phyloP scores from a whole-genome alignment of 805 yeast genomes.

The Starmerella bacillaris region DNA sequence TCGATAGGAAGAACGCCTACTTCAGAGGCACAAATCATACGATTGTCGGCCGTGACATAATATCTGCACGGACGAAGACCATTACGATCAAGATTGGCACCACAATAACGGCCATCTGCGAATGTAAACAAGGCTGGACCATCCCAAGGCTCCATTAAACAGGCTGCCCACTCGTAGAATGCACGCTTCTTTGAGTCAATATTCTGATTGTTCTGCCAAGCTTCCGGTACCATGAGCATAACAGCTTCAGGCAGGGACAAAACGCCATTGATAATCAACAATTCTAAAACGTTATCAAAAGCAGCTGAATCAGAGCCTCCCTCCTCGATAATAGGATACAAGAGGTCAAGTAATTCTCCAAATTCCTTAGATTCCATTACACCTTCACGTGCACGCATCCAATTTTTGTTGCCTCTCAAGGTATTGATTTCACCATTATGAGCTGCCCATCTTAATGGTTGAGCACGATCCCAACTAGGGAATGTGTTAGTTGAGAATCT shows the following conservation, averaged over 20 bases:
- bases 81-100: conserved; percentile 93
- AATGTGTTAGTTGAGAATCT: conserved; percentile 95
- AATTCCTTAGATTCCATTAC: conserved; percentile 74
- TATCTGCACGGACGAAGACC: conserved; percentile 97
- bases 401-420: conserved; percentile 89
- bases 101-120: conserved; percentile 94
- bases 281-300: conserved; percentile 83
- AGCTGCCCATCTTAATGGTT: conserved; percentile 91
- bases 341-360: conserved; percentile 77
- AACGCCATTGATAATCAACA: conserved; percentile 80
- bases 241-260: conserved; percentile 89
- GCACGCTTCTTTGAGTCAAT: conserved; percentile 89
- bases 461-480: conserved; percentile 99
- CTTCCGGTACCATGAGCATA: conserved; percentile 93
- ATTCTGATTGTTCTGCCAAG: conserved; percentile 74
- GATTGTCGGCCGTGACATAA: conserved; percentile 83
- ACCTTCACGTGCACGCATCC: conserved; percentile 99
- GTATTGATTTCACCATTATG: conserved; percentile 98
- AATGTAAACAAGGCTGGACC: conserved; percentile 96
- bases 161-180: conserved; percentile 97
- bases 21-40: conserved; percentile 94
- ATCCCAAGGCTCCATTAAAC: conserved; percentile 99
- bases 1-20: conserved; percentile 91
- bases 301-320: conserved; percentile 99
- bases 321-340: conserved; percentile 91